Evolutionary conservation across 2,329 filamentous ascomycete genomes (phyloP).

Genomic region (Curvularia lunata): DNA sequence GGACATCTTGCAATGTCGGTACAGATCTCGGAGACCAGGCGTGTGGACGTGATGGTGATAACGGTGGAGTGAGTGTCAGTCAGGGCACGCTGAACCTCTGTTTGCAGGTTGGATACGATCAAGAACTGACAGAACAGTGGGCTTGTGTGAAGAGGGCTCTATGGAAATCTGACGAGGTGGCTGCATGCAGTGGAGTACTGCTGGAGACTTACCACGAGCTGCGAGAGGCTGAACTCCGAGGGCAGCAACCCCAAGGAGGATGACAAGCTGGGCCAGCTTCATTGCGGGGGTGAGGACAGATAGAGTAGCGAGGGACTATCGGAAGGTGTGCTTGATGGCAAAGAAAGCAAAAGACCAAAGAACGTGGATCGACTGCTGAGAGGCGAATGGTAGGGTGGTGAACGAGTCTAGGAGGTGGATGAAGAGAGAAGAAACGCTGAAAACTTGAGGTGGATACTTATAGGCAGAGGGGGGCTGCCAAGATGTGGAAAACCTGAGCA

Average conservation of each 20-base stretch:
- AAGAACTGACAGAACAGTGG: background rate
- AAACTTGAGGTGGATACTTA: conserved; percentile 14
- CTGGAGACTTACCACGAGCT: conserved; percentile 28
- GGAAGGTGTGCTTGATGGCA: conserved; percentile 24
- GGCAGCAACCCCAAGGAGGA: conserved; percentile 33
- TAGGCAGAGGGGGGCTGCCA: conserved; percentile 26
- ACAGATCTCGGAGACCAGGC: conserved; percentile 52
- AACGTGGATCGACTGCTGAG: conserved; percentile 6
- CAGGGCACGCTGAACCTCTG: conserved; percentile 23
- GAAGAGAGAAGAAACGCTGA: conserved; percentile 17
- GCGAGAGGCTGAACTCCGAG: conserved; percentile 29
- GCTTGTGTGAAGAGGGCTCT: background rate
- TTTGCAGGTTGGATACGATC: conserved; percentile 12
- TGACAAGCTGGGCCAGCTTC: conserved; percentile 35
- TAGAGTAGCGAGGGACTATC: conserved; percentile 15
- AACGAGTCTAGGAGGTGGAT: conserved; percentile 38
- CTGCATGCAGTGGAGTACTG: background rate
- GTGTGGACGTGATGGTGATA: conserved; percentile 48
- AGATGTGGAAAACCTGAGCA: conserved; percentile 19
- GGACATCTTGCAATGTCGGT: conserved; percentile 47
- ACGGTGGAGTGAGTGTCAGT: conserved; percentile 45
- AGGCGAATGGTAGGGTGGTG: conserved; percentile 22
- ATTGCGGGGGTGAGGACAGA: conserved; percentile 28
- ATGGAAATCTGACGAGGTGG: background rate
- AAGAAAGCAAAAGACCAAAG: conserved; percentile 27